Conservation (phyloP, 805 yeast species). For the Starmera dryadoides region DNA sequence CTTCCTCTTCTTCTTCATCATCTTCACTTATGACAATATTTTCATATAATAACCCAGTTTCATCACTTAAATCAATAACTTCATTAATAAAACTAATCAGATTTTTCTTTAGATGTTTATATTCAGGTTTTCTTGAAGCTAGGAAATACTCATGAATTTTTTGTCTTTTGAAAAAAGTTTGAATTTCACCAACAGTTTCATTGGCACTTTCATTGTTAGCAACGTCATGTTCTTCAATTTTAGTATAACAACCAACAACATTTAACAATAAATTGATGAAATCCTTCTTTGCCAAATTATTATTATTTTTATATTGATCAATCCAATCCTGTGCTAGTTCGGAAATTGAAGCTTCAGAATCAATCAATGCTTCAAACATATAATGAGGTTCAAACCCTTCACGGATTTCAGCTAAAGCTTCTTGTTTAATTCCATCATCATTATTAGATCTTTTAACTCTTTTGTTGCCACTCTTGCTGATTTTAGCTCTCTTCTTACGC, state of each 20-base stretch:
- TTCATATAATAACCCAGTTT: slow-evolving; percentile 51
- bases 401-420: slow-evolving; percentile 27
- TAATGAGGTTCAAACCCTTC: slow-evolving; percentile 40
- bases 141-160: slow-evolving; percentile 66
- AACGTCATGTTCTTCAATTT: slow-evolving; percentile 71
- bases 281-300: slow-evolving; percentile 45
- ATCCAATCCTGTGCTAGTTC: slow-evolving; percentile 55
- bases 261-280: slow-evolving; percentile 64
- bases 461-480: slow-evolving; percentile 2
- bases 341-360: slow-evolving; percentile 39
- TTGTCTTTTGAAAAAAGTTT: slow-evolving; percentile 53
- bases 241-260: slow-evolving; percentile 63
- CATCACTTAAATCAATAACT: slow-evolving; percentile 47
- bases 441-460: slow-evolving; percentile 5
- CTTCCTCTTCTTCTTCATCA: slow-evolving; percentile 22
- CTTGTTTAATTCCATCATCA: slow-evolving; percentile 18
- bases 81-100: slow-evolving; percentile 48
- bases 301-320: slow-evolving; percentile 37
- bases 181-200: slow-evolving; percentile 69
- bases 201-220: slow-evolving; percentile 59
- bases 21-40: slow-evolving; percentile 21
- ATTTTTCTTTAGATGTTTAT: slow-evolving; percentile 44
- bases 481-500: slow-evolving; percentile 10
- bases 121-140: slow-evolving; percentile 38
- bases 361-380: slow-evolving; percentile 43